Evolutionary conservation across 805 yeast genomes (phyloP), one percentile per base, ranked within the genome.

Genomic region (Starmerella etchellsii): DNA sequence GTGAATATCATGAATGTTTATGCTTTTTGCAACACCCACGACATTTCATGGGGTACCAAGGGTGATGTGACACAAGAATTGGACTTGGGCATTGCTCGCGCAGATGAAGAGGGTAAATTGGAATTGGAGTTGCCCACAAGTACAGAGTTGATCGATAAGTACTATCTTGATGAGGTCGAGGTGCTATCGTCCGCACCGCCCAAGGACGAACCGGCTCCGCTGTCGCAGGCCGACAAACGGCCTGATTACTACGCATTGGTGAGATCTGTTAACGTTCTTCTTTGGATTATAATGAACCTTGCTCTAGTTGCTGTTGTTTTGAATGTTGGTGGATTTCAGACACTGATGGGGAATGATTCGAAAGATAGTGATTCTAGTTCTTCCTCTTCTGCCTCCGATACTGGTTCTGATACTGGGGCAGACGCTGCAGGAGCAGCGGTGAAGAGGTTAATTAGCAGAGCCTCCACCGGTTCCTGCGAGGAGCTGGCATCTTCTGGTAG

Each of bases 11-110:
- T 88, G 56, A 85, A 84, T 60, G 88, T 88, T 46, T 88, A 88
- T 62, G 94, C 97, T 2, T 87, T 88, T 59, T 87, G 96, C 66
- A 88, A 88, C 61, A 79, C 88, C 46, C 95, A 88, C 60, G 98
- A 88, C 65, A 77, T 88, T 36, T 81, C 95, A 6, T 88, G 97
- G 97, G 97, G 97, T 58, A 88, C 95, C 3, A 83, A 87, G 59
- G 95, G 94, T 36, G 83, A 78, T 37, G 75, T 74, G 10, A 70
- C 54, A 15, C 74, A 34, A 57, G 74, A 66, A 56, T 73, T 66
- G 62, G 94, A 72, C 59, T 68, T 91, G 53, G 97, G 96, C 45
- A 76, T 78, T 34, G 95, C 94, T 20, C 81, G 78, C 53, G 69
- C 82, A 3, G 68, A 70, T 30, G 71, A 67, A 39, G 75, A 70